Evolutionary conservation across 208 protist species (phyloP).

Genomic region (Trypanosoma platydactyli): DNA sequence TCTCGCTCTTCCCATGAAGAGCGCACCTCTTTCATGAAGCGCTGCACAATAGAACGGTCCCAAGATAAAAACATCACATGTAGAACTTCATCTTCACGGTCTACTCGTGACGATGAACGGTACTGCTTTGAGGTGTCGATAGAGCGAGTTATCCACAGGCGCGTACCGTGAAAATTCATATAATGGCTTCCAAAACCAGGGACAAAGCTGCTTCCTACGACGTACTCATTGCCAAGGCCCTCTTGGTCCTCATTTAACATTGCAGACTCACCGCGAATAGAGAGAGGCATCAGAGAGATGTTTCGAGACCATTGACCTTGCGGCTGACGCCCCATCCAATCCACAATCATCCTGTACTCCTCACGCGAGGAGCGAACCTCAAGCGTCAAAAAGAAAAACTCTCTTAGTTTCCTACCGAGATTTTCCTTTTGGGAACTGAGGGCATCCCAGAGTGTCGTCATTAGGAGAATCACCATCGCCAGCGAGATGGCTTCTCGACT

Average conservation of each 20-base stretch:
- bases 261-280: slow-evolving; percentile 41
- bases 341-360: slow-evolving; percentile 88
- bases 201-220: slow-evolving; percentile 43
- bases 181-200: slow-evolving; percentile 85
- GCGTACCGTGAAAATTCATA: slow-evolving; percentile 52
- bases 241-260: slow-evolving; percentile 1
- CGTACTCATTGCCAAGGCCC: slow-evolving; percentile 10
- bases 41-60: slow-evolving; percentile 46
- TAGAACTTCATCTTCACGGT: slow-evolving; percentile 80
- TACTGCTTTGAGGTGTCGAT: slow-evolving; percentile 74
- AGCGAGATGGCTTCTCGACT: slow-evolving; percentile 51
- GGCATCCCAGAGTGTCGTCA: slow-evolving; percentile 74
- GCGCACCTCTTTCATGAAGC: slow-evolving; percentile 58
- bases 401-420: slow-evolving; percentile 42
- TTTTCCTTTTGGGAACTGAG: slow-evolving; percentile 52
- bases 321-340: slow-evolving; percentile 86
- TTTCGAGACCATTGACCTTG: slow-evolving; percentile 56
- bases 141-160: slow-evolving; percentile 69
- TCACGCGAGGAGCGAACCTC: slow-evolving; percentile 86
- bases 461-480: slow-evolving; percentile 56
- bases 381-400: slow-evolving; percentile 67
- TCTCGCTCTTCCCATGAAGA: slow-evolving; percentile 55
- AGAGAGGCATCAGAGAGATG: slow-evolving; percentile 69
- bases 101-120: slow-evolving; percentile 30
- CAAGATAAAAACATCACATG: slow-evolving; percentile 72